phyloP scores from a whole-genome alignment of 768 basidiomycete genomes.

The Trametes cinnabarina region DNA sequence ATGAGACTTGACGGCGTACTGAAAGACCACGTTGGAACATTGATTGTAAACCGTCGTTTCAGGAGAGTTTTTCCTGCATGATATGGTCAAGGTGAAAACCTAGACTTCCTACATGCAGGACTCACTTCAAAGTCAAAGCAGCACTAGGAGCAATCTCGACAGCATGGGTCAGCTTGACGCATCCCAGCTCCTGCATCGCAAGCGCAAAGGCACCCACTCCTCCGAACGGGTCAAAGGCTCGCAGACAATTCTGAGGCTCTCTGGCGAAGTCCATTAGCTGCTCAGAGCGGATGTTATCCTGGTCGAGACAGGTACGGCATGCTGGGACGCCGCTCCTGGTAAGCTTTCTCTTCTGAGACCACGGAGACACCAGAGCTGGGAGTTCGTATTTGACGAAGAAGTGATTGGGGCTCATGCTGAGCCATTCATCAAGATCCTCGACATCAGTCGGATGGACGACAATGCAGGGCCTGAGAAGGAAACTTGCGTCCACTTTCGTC shows the following conservation, averaged over 20 bases:
- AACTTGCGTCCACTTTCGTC: slow-evolving; percentile 31
- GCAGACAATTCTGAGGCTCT: slow-evolving; percentile 21
- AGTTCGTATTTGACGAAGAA: slow-evolving; percentile 59
- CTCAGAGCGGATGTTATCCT: slow-evolving; percentile 32
- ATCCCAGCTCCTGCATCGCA: slow-evolving; percentile 53
- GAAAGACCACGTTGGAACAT: slow-evolving; percentile 63
- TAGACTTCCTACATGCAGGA: slow-evolving; percentile 1
- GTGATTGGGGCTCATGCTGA: slow-evolving; percentile 50
- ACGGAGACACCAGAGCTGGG: slow-evolving; percentile 35
- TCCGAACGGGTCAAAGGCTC: slow-evolving; percentile 42
- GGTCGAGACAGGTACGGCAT: slow-evolving; percentile 44
- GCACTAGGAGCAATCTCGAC: slow-evolving; percentile 79
- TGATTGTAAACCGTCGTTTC: slow-evolving; percentile 61
- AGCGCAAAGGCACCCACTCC: slow-evolving; percentile 60
- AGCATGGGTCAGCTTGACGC: slow-evolving; percentile 58
- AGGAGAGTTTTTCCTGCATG: slow-evolving; percentile 50
- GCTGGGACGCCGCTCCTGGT: slow-evolving; percentile 37
- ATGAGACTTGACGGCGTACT: slow-evolving; percentile 54
- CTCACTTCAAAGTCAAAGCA: slow-evolving; percentile 60
- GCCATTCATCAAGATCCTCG: slow-evolving; percentile 42
- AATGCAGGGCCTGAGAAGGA: slow-evolving; percentile 47
- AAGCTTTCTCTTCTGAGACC: slow-evolving; percentile 41
- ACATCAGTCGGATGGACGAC: slow-evolving; percentile 8
- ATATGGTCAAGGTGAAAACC: slow-evolving; percentile 4
- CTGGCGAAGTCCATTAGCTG: slow-evolving; percentile 36